Base-by-base conservation (phyloP, 345 rosid species). In the Camelina laxa region DNA sequence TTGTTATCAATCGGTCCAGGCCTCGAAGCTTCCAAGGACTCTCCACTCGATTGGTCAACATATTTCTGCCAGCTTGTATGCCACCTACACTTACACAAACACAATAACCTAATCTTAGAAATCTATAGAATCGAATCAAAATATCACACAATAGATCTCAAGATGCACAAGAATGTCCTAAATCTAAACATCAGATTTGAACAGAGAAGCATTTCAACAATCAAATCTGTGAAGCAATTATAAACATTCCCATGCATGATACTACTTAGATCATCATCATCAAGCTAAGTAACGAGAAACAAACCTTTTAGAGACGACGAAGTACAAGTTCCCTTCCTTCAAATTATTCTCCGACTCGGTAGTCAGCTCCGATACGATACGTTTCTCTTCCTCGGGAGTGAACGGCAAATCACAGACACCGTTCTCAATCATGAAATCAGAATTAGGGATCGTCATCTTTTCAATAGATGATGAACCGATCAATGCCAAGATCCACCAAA, bases 1-100 rank as follows among this genome's bases (percentile, higher is more conserved):
- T 84, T 75, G 66, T 91, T 93, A 60, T 91, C 92, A 60, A 93
- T 87, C 0, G 96, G 91, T 50, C 97, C 94, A 27, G 98, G 97
- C 72, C 89, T 88, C 5, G 75, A 54, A 63, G 30, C 63, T 49
- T 68, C 61, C 0, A 79, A 79, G 41, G 82, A 39, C 83, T 53
- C 67, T 49, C 56, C 79, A 75, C 74, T 80, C 1, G 76, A 84
- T 69, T 75, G 84, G 48, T 86, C 86, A 67, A 90, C 94, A 77
- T 89, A 89, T 42, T 69, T 83, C 81, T 95, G 80, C 99, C 99
- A 95, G 56, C 80, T 67, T 49, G 83, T 73, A 65, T 85, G 87
- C 99, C 99, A 95, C 84, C 97, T 95, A 75, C 62, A 70, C 11
- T 27, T 48, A 70, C 59, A 41, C 17, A 68, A 17, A 53, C 44